Evolutionary conservation across 257 asterid genomes (phyloP), one percentile per base, ranked within the genome.

Genomic region (Verbena officinalis): DNA sequence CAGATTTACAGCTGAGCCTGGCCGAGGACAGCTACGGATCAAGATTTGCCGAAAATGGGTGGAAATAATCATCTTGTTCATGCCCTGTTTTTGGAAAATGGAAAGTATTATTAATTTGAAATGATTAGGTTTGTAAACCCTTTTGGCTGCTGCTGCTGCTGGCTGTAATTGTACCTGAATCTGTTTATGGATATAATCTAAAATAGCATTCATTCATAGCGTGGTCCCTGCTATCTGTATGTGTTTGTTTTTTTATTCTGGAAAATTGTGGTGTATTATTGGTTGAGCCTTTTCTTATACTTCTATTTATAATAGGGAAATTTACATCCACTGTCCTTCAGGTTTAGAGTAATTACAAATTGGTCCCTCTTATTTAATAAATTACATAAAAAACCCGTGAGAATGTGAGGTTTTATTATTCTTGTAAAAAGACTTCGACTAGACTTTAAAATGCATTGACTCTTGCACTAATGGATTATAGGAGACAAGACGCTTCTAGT

Each of bases 151-250:
- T n/a, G 40, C 5, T 50, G 6, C 1, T 48, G 17, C 12, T 39
- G 46, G 16, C 43, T 59, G 55, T 58, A 61, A 51, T 52, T 52
- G 58, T 65, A 44, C 67, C 8, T 62, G 40, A 60, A 65, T 46
- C 59, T 65, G 62, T 60, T 53, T 62, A 39, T 71, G 51, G 76
- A 62, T 65, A 53, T 34, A 49, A 74, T 54, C 57, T 52, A 68
- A 34, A n/a, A n/a, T 74, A 64, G 80, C 7, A 71, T 77, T 74
- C 80, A 30, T 71, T 49, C 68, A 76, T 74, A 71, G 78, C 74
- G 86, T 80, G 83, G 86, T 74, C 86, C 83, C 73, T 71, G 17
- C 46, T 67, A 39, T 64, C 50, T 71, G 42, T 36, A 4, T 44
- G 55, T 63, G 23, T 62, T 64, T 55, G 50, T 1, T 49, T 21